Percentiles rank a stretch among this genome's conserved stretches.
Evolutionary conservation across 371 early-diverging fungal genomes (phyloP).

Genomic region (Entomophthora muscae): DNA sequence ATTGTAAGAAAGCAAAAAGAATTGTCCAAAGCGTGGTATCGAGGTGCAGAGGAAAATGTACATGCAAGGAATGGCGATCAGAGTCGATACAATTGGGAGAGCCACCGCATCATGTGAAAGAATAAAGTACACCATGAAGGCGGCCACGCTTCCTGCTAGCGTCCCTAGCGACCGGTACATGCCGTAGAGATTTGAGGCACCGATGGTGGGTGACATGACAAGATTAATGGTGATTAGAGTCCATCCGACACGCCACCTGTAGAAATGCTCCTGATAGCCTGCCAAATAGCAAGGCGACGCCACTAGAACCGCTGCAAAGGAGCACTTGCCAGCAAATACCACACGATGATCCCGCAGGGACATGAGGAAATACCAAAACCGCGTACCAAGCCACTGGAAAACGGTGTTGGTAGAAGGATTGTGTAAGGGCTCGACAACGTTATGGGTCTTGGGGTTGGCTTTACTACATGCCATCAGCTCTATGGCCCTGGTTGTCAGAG

Average conservation of each 20-base stretch:
- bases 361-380: conserved; percentile 31
- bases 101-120: conserved; percentile 31
- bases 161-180: conserved; percentile 61
- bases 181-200: conserved; percentile 56
- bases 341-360: conserved; percentile 34
- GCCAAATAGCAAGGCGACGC: conserved; percentile 47
- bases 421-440: conserved; percentile 16
- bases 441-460: background rate
- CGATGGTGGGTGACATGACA: conserved; percentile 77
- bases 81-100: conserved; percentile 34
- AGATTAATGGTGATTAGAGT: conserved; percentile 49
- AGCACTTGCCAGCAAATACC: conserved; percentile 50
- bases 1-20: conserved; percentile 54
- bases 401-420: conserved; percentile 38
- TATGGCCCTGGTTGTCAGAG: background rate
- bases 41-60: conserved; percentile 41
- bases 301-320: conserved; percentile 33
- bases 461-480: background rate
- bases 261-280: conserved; percentile 28
- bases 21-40: conserved; percentile 61
- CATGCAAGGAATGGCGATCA: conserved; percentile 54
- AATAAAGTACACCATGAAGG: conserved; percentile 31
- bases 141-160: conserved; percentile 37
- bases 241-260: conserved; percentile 63
- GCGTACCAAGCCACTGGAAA: conserved; percentile 26